These are phyloP conservation scores for Marasmius oreades DNA, from an alignment of 1,284 basidiomycete genomes.

Conservation along the genomic window DNA sequence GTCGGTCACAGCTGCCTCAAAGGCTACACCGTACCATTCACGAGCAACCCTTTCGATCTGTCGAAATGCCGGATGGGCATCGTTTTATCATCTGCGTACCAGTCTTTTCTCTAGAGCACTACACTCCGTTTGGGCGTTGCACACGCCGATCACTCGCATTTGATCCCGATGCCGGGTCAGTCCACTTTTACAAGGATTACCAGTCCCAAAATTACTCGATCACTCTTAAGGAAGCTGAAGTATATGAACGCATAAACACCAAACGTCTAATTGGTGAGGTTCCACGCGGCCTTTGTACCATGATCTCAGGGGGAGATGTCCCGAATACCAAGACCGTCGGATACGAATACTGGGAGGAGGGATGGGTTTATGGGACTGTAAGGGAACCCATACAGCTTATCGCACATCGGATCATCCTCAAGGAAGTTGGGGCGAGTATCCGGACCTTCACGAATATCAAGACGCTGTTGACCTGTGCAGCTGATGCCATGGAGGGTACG, in stretches of 20 bases:
- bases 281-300: neutral
- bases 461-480: neutral
- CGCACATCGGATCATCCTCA: neutral
- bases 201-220: neutral
- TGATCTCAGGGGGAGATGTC: neutral
- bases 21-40: neutral
- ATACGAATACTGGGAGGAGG: neutral
- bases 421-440: neutral
- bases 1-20: neutral
- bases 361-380: neutral
- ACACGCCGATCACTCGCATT: neutral
- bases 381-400: neutral
- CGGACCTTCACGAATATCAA: neutral
- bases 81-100: neutral
- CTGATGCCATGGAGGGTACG: neutral
- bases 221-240: neutral
- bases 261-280: neutral
- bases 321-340: neutral
- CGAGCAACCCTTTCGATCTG: neutral
- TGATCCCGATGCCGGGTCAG: neutral
- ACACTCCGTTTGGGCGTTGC: neutral
- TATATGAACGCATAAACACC: neutral
- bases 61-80: neutral
- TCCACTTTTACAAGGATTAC: neutral
- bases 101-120: neutral